These are phyloP conservation scores for Penicillium samsonianum DNA, from an alignment of 495 filamentous ascomycete genomes.

Conservation along the genomic window DNA sequence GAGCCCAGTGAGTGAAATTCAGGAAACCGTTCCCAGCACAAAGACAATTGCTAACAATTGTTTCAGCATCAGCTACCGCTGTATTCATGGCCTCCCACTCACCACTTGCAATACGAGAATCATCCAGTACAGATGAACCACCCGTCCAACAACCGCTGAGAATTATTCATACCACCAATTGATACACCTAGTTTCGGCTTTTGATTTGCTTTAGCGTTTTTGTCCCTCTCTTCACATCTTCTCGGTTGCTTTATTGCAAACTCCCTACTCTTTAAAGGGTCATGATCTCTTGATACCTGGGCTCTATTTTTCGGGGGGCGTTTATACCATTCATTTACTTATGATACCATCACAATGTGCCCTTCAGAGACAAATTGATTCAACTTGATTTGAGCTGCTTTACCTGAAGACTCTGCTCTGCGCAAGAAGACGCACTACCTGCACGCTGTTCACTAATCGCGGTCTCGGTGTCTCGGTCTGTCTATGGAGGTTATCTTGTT, in stretches of 20 bases:
- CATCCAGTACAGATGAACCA: neutral
- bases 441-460: neutral
- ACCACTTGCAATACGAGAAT: neutral
- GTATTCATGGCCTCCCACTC: conserved; percentile 1
- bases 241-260: neutral
- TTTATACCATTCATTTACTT: neutral
- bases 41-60: neutral
- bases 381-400: neutral
- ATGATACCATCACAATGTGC: neutral
- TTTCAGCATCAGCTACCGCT: neutral
- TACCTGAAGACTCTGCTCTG: no score
- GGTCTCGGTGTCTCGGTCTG: no score
- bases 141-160: neutral
- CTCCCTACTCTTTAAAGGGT: neutral
- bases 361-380: neutral
- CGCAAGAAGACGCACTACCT: neutral
- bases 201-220: neutral
- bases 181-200: neutral
- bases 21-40: neutral
- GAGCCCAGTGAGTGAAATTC: neutral
- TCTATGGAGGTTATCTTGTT: neutral
- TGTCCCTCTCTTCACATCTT: neutral
- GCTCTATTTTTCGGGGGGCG: no score
- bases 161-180: no score
- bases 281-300: neutral